A percentile compares a stretch with the other conserved stretches of the same genome.
phyloP scores from a whole-genome alignment of 2,329 filamentous ascomycete genomes.

The Chaetothyriales sp. region DNA sequence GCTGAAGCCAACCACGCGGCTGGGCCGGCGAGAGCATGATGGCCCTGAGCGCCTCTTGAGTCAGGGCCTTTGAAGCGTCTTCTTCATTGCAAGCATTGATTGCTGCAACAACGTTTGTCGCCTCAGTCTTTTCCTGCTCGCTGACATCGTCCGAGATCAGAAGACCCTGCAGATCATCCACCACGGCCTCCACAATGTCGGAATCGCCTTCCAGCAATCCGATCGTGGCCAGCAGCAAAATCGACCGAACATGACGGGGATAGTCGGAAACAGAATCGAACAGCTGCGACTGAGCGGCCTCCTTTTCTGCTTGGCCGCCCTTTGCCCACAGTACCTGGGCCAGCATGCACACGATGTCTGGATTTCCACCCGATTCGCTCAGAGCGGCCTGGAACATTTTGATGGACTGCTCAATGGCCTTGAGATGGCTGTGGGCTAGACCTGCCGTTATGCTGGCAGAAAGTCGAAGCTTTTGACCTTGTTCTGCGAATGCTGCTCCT shows the following conservation, averaged over 20 bases:
- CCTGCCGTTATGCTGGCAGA: slow-evolving; percentile 78
- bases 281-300: slow-evolving; percentile 61
- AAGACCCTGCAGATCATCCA: slow-evolving; percentile 58
- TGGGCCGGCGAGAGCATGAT: slow-evolving; percentile 69
- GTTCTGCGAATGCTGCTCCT: slow-evolving; percentile 45
- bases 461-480: slow-evolving; percentile 55
- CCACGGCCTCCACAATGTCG: slow-evolving; percentile 66
- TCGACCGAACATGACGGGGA: slow-evolving; percentile 61
- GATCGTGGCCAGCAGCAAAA: slow-evolving; percentile 70
- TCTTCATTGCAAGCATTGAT: slow-evolving; percentile 44
- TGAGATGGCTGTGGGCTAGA: slow-evolving; percentile 60
- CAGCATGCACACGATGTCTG: slow-evolving; percentile 73
- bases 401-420: slow-evolving; percentile 53
- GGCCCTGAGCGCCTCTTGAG: slow-evolving; percentile 55
- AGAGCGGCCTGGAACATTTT: slow-evolving; percentile 67
- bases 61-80: slow-evolving; percentile 33
- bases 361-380: slow-evolving; percentile 51
- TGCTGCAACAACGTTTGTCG: slow-evolving; percentile 61
- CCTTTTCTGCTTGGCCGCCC: slow-evolving; percentile 56
- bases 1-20: slow-evolving; percentile 64
- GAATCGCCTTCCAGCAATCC: slow-evolving; percentile 65
- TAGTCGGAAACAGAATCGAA: slow-evolving; percentile 64
- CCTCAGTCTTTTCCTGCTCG: slow-evolving; percentile 48
- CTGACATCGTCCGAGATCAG: slow-evolving; percentile 52
- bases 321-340: slow-evolving; percentile 90